Base-by-base conservation (phyloP, 345 rosid genomes). In the Euphorbia tirucalli region DNA sequence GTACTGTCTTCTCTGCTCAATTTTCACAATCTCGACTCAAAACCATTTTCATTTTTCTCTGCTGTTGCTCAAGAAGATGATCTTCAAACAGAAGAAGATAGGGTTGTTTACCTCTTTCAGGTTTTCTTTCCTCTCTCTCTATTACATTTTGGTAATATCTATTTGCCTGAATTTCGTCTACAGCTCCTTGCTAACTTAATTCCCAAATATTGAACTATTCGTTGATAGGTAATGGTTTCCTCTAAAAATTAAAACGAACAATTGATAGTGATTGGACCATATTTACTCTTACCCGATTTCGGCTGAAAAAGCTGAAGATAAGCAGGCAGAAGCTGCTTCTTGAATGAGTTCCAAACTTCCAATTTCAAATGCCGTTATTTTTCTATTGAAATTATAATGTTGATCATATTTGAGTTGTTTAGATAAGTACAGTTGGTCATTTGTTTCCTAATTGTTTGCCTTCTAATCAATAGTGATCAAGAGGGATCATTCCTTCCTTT, bases 71-170 rank as follows among this genome's bases (percentile, higher is more conserved):
- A 71, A 56, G 77, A 79, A 3, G 90, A 88, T 21, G 90, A 88
- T 50, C 78, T 86, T 35, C 88, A 85, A 63, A 80, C 76, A 80
- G 91, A 89, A 78, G 98, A 92, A 79, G 92, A 89, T 28, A 82
- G 92, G 74, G 75, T 82, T 30, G 88, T 90, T 74, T 28, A 69
- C 61, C 91, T 89, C 76, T 94, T 94, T 77, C 87, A 94, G 97
- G 97, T 93, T 11, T 46, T 41, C 11, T 46, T 41, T 50, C 24
- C 13, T 16, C 7, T 24, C 7, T 43, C 13, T 44, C 9, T n/a
- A 30, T 50, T 8, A 37, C 37, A 41, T n/a, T 35, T 48, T 49
- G 7, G 13, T 46, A 1, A 8, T 18, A 0, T 3, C 7, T 41
- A 35, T 56, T 25, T 46, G 13, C 28, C 24, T 11, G 6, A 58